These are phyloP conservation scores for Besnoitia besnoiti DNA, from an alignment of 169 alveolate species.

Conservation along the genomic window DNA sequence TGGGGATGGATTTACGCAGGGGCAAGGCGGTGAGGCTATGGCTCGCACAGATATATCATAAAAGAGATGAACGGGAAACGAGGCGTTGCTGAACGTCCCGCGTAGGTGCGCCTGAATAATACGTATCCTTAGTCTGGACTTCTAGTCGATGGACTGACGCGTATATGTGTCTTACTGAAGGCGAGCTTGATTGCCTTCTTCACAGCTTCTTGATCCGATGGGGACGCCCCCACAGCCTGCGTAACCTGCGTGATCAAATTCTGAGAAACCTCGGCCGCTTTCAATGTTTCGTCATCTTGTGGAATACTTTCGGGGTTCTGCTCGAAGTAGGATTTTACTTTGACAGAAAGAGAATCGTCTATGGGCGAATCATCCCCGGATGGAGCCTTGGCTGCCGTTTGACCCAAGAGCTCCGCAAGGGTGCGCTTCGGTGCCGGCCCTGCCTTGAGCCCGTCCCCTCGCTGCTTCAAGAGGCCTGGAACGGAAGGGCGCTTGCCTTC, in stretches of 20 bases:
- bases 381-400: not conserved
- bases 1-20: too few species aligned
- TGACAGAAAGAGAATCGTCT: not conserved
- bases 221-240: not conserved
- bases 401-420: not conserved
- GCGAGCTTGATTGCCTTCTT: not conserved
- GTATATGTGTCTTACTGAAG: not conserved
- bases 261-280: not conserved
- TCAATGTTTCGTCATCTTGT: not conserved
- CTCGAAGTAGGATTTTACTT: not conserved
- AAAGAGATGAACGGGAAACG: too few species aligned
- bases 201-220: not conserved
- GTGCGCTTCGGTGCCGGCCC: constrained; percentile 18
- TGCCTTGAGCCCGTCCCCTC: not conserved
- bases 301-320: not conserved
- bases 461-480: not conserved
- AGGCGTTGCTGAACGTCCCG: too few species aligned
- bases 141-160: too few species aligned
- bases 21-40: too few species aligned
- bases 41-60: too few species aligned
- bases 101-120: too few species aligned
- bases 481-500: not conserved
- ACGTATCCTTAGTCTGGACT: too few species aligned
- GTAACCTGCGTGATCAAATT: not conserved
- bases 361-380: not conserved